Evolutionary conservation across 2,329 filamentous ascomycete species (phyloP).

Genomic region (Chaetomiaceae sp.): DNA sequence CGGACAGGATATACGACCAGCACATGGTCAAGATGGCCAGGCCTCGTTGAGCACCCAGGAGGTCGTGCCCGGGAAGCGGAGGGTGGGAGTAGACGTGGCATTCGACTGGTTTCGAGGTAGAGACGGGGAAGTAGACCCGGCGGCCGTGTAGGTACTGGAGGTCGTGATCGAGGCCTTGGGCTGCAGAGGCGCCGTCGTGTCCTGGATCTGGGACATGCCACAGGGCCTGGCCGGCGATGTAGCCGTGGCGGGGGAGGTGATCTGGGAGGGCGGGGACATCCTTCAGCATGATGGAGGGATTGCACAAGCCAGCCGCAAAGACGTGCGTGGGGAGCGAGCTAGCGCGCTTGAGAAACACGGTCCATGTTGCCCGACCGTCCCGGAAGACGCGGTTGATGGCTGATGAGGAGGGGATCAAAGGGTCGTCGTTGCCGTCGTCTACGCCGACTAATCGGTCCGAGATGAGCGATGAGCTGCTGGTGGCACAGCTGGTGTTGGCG

Average conservation of each 20-base stretch:
- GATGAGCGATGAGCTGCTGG: background rate
- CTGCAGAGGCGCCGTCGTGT: background rate
- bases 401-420: background rate
- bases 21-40: background rate
- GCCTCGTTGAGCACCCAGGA: background rate
- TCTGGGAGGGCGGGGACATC: conserved; percentile 6
- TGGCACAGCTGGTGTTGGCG: too few species aligned
- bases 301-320: background rate
- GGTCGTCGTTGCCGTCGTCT: background rate
- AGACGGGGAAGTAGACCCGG: background rate
- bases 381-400: conserved; percentile 1
- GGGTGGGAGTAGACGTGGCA: background rate
- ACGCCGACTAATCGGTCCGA: background rate
- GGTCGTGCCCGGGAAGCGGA: background rate
- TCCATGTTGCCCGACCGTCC: background rate
- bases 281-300: conserved; percentile 6
- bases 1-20: conserved; percentile 5
- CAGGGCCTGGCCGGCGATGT: background rate
- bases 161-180: too few species aligned
- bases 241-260: background rate
- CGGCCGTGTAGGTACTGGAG: background rate
- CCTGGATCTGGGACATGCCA: conserved; percentile 12
- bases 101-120: background rate
- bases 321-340: background rate
- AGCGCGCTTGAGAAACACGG: background rate